Evolutionary conservation across 495 filamentous ascomycete species (phyloP).

Genomic region (Apiosordaria backusii): DNA sequence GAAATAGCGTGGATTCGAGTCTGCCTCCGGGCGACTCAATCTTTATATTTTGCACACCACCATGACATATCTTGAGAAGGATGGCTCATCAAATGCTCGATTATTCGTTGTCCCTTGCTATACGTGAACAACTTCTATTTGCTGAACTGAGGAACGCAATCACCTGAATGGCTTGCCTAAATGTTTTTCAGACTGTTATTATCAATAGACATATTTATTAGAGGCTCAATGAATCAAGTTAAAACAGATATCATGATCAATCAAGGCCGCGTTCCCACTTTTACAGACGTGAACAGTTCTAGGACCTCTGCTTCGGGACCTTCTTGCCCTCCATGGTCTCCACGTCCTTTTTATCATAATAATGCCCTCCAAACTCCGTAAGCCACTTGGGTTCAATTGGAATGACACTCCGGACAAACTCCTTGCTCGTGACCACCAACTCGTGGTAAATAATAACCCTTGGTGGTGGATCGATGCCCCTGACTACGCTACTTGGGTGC

Average conservation of each 20-base stretch:
- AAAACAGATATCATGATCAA: neutral
- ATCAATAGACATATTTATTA: no score
- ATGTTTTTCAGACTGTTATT: no score
- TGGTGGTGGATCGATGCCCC: conserved; percentile 68
- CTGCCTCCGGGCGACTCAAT: no score
- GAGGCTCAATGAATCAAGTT: no score
- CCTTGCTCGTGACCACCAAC: conserved; percentile 86
- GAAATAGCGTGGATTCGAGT: no score
- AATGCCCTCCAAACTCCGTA: conserved; percentile 90
- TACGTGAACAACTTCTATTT: no score
- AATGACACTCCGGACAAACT: conserved; percentile 88
- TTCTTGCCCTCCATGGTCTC: conserved; percentile 80
- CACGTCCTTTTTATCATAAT: conserved; percentile 88
- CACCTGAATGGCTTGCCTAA: no score
- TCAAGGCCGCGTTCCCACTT: neutral
- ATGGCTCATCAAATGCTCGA: no score
- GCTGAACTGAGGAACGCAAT: no score
- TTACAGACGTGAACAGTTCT: conserved; percentile 9
- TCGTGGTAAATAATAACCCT: conserved; percentile 92
- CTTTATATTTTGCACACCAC: no score
- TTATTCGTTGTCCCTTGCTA: no score
- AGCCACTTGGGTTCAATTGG: conserved; percentile 84
- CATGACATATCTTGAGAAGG: no score
- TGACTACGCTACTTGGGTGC: conserved; percentile 79
- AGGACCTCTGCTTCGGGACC: conserved; percentile 37